Evolutionary conservation across 805 yeast genomes (phyloP), one percentile per base, ranked within the genome.

Genomic region (Metschnikowia amazonensis): DNA sequence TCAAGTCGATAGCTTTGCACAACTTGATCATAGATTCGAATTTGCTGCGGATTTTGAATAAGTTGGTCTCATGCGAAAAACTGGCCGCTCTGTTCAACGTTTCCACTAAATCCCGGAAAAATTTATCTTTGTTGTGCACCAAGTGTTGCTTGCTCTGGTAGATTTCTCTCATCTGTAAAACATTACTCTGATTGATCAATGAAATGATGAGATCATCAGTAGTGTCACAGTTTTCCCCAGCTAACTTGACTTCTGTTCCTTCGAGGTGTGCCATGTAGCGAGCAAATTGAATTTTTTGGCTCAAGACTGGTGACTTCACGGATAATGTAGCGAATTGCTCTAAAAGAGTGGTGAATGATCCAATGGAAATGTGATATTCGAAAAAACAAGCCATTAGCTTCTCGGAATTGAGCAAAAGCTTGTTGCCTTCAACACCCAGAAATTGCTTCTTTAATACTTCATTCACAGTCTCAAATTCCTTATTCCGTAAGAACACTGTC

Each of bases 21-120:
- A 65, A 56, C 39, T 56, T 62, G 40, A 64, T 35, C 11, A 58
- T 43, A 3, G 51, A 50, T 16, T 57, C 58, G 31, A 66, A 66
- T 17, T 53, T 58, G n/a, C 52, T 39, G 13, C 41, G 21, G 8
- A 49, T 30, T 7, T 16, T 42, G 18, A 14, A 35, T 5, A 35
- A 17, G 36, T 35, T 24, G 13, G 10, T 13, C 5, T 36, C 45
- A 3, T 38, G 42, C 7, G 45, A 43, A 9, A 48, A 29, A 2
- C 35, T 11, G 5, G 56, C 56, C 1, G 63, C 62, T 16, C 45
- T 48, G 2, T 51, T 57, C 28, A 58, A 50, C 23, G 39, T 45
- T 9, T 39, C 36, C 13, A 57, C 34, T 35, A 52, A 9, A 4
- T 29, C 34, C 24, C 45, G 42, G 21, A 55, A 52, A 28, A 55